Evolutionary conservation across 163 green algal genomes (phyloP), one percentile per base, ranked within the genome.

Genomic region (Chlamydomonas reinhardtii): DNA sequence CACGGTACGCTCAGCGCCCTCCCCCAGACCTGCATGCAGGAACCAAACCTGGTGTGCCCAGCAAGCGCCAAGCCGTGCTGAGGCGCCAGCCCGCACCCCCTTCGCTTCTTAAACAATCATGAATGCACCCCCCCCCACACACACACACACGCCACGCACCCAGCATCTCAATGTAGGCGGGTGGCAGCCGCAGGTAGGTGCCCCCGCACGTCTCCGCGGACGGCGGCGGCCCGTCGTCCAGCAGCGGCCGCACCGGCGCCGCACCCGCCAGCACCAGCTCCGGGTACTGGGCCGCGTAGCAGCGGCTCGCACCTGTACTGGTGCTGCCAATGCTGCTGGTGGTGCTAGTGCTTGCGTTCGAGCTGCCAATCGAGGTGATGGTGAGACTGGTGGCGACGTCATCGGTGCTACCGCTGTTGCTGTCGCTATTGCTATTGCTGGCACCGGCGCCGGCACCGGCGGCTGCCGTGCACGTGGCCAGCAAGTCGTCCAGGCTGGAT

Each of bases 231-330:
- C 48, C 48, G 48, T 56, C 48, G 48, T 56, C 48, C 48, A 79
- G 8, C 73, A 79, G 52, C 37, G 52, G 48, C 73, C 29, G 25
- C 73, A 52, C 27, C 48, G 73, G 73, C 29, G 25, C 48, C 27
- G 52, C 25, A 1, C 14, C 27, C 73, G 66, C 20, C 73, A 79
- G 73, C 27, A 48, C 12, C 73, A 66, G 48, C 48, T 79, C 73
- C 43, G 73, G 73, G 73, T 79, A 79, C 73, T 79, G 73, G 4
- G n/a, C 73, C 22, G 73, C 73, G 48, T 24, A 27, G 73, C 73
- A 79, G 5, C 20, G 43, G 48, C 24, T 19, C n/a, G n/a, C n/a
- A 8, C 39, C 8, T 5, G 8, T 48, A 8, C 39, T 5, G 39
- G 39, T 48, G 39, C 39, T 8, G 19, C 22, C 34, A 29, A 4